Evolutionary conservation across 371 early-diverging fungal species (phyloP).

Genomic region (Furculomyces boomerangus): DNA sequence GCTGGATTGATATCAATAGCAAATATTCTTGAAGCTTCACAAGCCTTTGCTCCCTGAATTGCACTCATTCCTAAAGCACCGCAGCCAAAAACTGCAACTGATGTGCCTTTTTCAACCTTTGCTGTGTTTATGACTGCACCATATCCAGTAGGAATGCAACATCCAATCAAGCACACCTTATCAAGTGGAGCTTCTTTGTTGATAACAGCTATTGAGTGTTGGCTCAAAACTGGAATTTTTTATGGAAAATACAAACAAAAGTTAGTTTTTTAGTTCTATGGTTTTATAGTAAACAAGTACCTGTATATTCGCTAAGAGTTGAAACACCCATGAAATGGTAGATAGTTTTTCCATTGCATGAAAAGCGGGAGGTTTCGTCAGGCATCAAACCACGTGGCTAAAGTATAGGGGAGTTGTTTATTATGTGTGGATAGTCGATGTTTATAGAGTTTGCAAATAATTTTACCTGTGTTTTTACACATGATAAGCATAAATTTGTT

Average conservation of each 20-base stretch:
- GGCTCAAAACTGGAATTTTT: slow-evolving; percentile 33
- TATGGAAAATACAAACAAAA: not conserved
- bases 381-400: slow-evolving; percentile 88
- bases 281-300: slow-evolving; percentile 26
- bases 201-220: slow-evolving; percentile 83
- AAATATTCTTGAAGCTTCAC: slow-evolving; percentile 67
- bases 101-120: slow-evolving; percentile 58
- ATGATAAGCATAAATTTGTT: slow-evolving; percentile 84
- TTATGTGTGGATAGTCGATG: not conserved
- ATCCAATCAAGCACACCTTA: slow-evolving; percentile 78
- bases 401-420: not conserved
- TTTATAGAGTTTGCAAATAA: not conserved
- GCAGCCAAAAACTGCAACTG: slow-evolving; percentile 83
- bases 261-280: not conserved
- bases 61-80: slow-evolving; percentile 88
- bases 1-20: slow-evolving; percentile 72
- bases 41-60: slow-evolving; percentile 64
- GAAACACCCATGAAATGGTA: slow-evolving; percentile 95
- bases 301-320: slow-evolving; percentile 90
- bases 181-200: slow-evolving; percentile 57
- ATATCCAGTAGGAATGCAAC: slow-evolving; percentile 93
- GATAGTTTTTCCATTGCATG: slow-evolving; percentile 69
- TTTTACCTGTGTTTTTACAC: slow-evolving; percentile 66
- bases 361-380: slow-evolving; percentile 80
- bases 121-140: slow-evolving; percentile 89